Evolutionary conservation across 345 rosid genomes (phyloP).

Genomic region (Boechera stricta): DNA sequence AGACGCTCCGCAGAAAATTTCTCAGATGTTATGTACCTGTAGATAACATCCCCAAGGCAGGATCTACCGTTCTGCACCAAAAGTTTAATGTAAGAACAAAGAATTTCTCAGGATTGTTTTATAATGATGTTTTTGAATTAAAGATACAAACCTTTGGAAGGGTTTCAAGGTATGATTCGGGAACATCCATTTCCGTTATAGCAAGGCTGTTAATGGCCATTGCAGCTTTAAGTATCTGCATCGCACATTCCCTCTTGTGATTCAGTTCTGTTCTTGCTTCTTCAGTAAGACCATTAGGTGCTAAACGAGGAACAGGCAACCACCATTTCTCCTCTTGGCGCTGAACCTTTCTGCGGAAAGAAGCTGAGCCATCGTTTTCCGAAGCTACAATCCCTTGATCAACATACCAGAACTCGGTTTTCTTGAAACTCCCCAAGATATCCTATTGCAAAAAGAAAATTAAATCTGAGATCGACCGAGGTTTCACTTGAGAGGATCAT

Average conservation of each 20-base stretch:
- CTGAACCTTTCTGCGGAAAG: conserved; percentile 74
- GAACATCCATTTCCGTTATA: conserved; percentile 90
- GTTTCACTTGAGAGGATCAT: conserved; percentile 14
- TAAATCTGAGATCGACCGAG: background rate
- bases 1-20: conserved; percentile 84
- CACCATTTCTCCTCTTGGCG: conserved; percentile 99
- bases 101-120: background rate
- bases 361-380: conserved; percentile 81
- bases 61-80: conserved; percentile 82
- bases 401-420: conserved; percentile 90
- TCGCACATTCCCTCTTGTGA: conserved; percentile 76
- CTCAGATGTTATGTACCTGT: conserved; percentile 80
- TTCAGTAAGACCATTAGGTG: conserved; percentile 78
- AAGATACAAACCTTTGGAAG: conserved; percentile 74
- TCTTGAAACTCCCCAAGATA: conserved; percentile 68
- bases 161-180: conserved; percentile 78
- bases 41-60: conserved; percentile 82
- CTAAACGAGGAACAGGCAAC: conserved; percentile 96
- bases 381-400: conserved; percentile 92
- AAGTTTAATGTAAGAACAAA: conserved; percentile 7
- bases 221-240: conserved; percentile 93
- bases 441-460: conserved; percentile 55
- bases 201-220: conserved; percentile 83
- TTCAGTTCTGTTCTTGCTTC: conserved; percentile 75
- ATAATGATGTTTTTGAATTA: background rate